phyloP scores from a whole-genome alignment of 2,329 filamentous ascomycete genomes.

The Ceratocystis variospora region DNA sequence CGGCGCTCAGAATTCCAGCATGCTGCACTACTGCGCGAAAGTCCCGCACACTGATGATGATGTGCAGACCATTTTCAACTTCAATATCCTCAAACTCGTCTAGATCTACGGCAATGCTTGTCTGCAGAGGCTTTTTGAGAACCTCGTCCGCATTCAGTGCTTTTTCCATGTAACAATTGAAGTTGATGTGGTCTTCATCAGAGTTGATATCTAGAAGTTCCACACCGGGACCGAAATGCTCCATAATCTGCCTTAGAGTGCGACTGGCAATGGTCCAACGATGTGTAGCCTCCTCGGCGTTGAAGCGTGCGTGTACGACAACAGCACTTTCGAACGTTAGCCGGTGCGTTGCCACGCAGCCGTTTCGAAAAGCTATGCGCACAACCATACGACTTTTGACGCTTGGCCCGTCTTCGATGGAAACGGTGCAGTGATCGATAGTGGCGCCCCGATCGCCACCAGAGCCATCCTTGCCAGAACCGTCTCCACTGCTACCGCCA shows the following conservation, averaged over 20 bases:
- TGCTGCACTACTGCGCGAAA: constrained; percentile 68
- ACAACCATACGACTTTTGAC: constrained; percentile 61
- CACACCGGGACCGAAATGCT: constrained; percentile 67
- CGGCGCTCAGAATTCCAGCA: constrained; percentile 54
- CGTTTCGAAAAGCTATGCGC: constrained; percentile 60
- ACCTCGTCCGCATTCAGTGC: constrained; percentile 56
- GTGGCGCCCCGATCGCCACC: constrained; percentile 42
- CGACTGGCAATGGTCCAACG: constrained; percentile 60
- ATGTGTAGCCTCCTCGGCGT: constrained; percentile 49
- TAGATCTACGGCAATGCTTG: constrained; percentile 61
- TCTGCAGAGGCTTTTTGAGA: constrained; percentile 66
- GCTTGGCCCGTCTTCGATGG: constrained; percentile 55
- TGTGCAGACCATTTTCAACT: constrained; percentile 61
- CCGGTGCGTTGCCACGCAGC: constrained; percentile 63
- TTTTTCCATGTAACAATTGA: constrained; percentile 73
- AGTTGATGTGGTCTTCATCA: constrained; percentile 58
- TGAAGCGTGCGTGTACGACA: constrained; percentile 66
- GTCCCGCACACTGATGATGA: constrained; percentile 70
- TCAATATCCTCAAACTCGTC: constrained; percentile 64
- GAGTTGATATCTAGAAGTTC: constrained; percentile 69
- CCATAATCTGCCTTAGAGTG: constrained; percentile 59
- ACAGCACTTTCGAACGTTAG: constrained; percentile 60
- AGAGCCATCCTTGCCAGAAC: constrained; percentile 40
- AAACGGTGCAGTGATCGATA: constrained; percentile 62
- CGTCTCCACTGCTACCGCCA: constrained; percentile 41